Conservation (phyloP, 2,329 filamentous ascomycete species). For the Spiromastix sp. region DNA sequence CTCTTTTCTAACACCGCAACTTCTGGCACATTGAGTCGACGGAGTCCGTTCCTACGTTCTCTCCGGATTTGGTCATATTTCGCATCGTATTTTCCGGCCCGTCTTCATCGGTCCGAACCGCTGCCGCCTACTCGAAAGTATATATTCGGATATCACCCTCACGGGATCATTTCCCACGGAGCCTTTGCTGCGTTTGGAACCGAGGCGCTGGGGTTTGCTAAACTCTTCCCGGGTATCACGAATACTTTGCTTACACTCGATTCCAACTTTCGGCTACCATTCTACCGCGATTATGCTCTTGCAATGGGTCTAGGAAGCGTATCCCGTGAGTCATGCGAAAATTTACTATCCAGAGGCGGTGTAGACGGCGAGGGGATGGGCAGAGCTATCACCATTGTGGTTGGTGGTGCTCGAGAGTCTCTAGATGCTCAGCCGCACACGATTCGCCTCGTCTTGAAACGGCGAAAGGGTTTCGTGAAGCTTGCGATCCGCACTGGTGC, state of each 20-base stretch:
- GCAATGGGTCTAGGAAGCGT: constrained; percentile 81
- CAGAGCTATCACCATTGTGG: constrained; percentile 89
- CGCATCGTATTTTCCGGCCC: constrained; percentile 83
- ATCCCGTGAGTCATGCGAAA: constrained; percentile 83
- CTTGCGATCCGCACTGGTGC: constrained; percentile 86
- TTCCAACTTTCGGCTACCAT: constrained; percentile 83
- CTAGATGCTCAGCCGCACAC: constrained; percentile 74
- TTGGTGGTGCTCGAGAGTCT: constrained; percentile 86
- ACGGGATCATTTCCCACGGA: constrained; percentile 96
- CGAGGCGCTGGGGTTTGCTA: constrained; percentile 75
- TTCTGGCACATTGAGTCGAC: constrained; percentile 63
- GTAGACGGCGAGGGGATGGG: constrained; percentile 73
- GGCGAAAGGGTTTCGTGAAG: constrained; percentile 88
- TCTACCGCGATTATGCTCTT: constrained; percentile 91
- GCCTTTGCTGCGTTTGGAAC: constrained; percentile 87
- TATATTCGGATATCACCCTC: constrained; percentile 93
- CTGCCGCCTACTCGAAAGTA: constrained; percentile 79
- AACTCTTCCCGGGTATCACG: constrained; percentile 87
- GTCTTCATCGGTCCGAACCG: constrained; percentile 71
- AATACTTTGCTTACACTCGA: constrained; percentile 93
- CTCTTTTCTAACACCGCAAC: constrained; percentile 68
- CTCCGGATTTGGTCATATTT: constrained; percentile 78
- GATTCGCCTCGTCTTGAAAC: constrained; percentile 66
- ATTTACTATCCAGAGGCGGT: constrained; percentile 72
- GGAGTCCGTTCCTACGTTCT: constrained; percentile 63